Evolutionary conservation across 2,329 filamentous ascomycete genomes (phyloP).

Genomic region (Scedosporium minutisporum): DNA sequence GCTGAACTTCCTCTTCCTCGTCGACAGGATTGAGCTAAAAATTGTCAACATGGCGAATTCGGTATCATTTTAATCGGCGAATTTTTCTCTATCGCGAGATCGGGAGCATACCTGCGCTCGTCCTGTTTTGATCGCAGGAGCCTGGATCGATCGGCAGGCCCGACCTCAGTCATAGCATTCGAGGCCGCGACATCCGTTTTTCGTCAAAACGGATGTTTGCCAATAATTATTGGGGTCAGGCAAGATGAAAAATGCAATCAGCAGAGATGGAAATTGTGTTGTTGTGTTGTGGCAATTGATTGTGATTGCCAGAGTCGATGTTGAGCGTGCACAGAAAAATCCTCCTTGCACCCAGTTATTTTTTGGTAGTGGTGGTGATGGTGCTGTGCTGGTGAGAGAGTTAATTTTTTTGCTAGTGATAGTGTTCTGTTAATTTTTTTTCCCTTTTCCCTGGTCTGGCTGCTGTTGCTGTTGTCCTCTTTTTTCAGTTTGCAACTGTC

Average conservation of each 20-base stretch:
- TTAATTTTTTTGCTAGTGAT: conserved; percentile 3
- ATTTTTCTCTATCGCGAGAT: conserved; percentile 35
- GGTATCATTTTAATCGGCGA: conserved; percentile 39
- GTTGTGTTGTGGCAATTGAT: conserved; percentile 8
- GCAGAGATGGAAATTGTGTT: conserved; percentile 9
- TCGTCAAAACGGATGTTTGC: conserved; percentile 46
- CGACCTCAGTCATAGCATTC: conserved; percentile 65
- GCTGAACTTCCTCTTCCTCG: conserved; percentile 83
- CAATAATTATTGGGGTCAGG: conserved; percentile 6
- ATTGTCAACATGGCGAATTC: conserved; percentile 33
- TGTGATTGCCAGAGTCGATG: conserved; percentile 1
- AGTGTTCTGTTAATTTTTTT: background rate
- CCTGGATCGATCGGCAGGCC: conserved; percentile 54
- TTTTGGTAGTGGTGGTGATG: background rate
- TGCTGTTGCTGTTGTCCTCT: background rate
- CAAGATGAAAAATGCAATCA: conserved; percentile 7
- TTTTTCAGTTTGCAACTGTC: background rate
- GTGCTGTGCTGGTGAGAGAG: background rate
- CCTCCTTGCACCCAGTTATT: background rate
- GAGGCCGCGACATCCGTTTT: conserved; percentile 62
- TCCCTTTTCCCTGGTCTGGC: background rate
- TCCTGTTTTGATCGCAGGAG: conserved; percentile 56
- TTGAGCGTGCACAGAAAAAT: conserved; percentile 2
- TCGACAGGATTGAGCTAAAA: conserved; percentile 61
- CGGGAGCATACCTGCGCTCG: conserved; percentile 47